Base-by-base conservation (phyloP, 2,329 filamentous ascomycete genomes). In the Penicillium sp. region DNA sequence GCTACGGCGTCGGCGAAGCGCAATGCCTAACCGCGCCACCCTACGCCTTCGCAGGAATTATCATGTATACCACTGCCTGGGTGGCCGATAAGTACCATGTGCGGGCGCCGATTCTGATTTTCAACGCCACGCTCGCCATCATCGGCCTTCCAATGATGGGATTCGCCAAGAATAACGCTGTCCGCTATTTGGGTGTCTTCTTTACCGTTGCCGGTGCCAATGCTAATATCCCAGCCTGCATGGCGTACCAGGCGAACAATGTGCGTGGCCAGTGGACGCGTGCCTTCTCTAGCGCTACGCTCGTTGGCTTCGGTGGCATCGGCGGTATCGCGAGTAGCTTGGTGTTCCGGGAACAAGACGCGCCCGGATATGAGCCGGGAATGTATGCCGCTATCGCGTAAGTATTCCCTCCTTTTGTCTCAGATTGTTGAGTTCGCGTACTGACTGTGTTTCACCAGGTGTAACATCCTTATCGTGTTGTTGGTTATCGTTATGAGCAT, bases 181-280 rank as follows among this genome's bases (percentile, higher is more conserved):
- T 85, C 9, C 82, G 87, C 41, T 91, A 90, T 72, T 85, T 90
- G 58, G 89, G 88, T 51, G 81, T 90, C 53, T 92, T 92, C 75
- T 75, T 92, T 44, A 81, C 84, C n/a, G 87, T 88, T 0, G 87
- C 88, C 0, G 90, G 88, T 7, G 85, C 86, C 59, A 91, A 91
- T 71, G 82, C 86, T 60, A 94, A 94, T 68, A 79, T 93, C 4
- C 90, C 91, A 0, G 79, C 84, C 1, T 79, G 84, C 42, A 84
- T 95, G 77, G 82, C 89, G 0, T 94, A 90, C 75, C 90, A 93
- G 75, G 89, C 89, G 39, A 94, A 93, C 75, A 95, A 95, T 73
- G 87, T 95, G 66, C 85, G 89, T 49, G 90, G 90, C 0, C 90
- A 94, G 74, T 95, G 90, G 89, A 95, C 93, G 76, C 84, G 91